Percentiles rank a stretch among this genome's conserved stretches.
Conservation (phyloP, 805 yeast species). For the Pichia gijzeniarum region DNA sequence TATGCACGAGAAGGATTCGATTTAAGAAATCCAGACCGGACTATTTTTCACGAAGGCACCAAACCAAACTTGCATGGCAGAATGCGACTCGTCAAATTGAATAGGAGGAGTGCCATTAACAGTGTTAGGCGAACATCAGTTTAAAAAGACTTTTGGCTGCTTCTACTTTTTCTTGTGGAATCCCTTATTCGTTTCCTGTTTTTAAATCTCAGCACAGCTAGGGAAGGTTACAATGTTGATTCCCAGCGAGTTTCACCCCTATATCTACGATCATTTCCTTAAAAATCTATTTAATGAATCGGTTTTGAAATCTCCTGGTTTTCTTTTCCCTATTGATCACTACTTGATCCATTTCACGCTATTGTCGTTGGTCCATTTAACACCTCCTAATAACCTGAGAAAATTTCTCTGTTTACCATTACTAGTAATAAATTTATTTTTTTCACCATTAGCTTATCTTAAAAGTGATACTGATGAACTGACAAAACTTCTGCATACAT, state of each 20-base stretch:
- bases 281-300: neutral
- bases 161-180: neutral
- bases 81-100: too few relatives aligned
- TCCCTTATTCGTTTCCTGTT: too few relatives aligned
- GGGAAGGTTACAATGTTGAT: neutral
- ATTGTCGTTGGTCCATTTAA: neutral
- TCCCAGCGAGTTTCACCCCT: neutral
- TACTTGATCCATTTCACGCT: conserved; percentile 2
- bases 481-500: conserved; percentile 1
- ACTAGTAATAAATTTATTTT: conserved; percentile 3
- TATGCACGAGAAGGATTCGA: too few relatives aligned
- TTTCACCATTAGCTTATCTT: conserved; percentile 5
- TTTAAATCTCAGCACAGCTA: neutral
- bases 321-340: conserved; percentile 2
- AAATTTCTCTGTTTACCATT: neutral
- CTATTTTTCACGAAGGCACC: too few relatives aligned
- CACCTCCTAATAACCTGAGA: neutral
- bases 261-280: neutral
- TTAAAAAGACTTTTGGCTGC: too few relatives aligned
- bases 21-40: too few relatives aligned
- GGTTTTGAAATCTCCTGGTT: neutral
- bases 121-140: too few relatives aligned
- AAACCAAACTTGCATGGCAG: too few relatives aligned
- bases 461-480: neutral
- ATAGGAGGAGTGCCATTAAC: too few relatives aligned